Evolutionary conservation across 192 early-diverging fungal species (phyloP).

Genomic region (Dissophora globulifera): DNA sequence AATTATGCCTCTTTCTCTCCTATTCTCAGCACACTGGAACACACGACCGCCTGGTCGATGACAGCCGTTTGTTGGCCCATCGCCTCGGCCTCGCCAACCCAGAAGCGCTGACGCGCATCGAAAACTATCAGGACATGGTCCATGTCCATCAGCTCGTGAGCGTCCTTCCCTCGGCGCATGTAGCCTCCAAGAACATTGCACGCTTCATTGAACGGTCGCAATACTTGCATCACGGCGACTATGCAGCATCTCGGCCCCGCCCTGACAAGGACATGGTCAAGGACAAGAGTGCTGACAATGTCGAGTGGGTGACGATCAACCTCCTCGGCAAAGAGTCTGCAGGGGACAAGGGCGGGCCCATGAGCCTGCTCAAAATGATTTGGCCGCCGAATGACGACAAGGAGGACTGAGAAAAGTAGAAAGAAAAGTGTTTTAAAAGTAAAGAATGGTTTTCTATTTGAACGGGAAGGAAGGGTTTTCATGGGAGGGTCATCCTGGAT

Average conservation of each 20-base stretch:
- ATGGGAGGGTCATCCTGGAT: no score
- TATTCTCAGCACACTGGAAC: constrained; percentile 33
- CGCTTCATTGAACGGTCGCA: constrained; percentile 30
- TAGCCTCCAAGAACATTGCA: constrained; percentile 21
- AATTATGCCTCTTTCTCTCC: not conserved
- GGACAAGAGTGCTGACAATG: constrained; percentile 7
- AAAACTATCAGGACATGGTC: constrained; percentile 28
- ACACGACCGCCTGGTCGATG: constrained; percentile 38
- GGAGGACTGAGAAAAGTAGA: not conserved
- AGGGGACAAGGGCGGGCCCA: constrained; percentile 35
- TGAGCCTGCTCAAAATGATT: constrained; percentile 5
- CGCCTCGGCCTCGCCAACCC: constrained; percentile 35
- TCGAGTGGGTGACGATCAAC: constrained; percentile 34
- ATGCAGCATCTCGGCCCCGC: not conserved
- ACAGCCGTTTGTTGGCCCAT: constrained; percentile 35
- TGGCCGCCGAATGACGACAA: constrained; percentile 17
- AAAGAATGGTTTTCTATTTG: not conserved
- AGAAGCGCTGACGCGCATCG: constrained; percentile 11
- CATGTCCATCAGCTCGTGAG: constrained; percentile 39
- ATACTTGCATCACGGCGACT: not conserved
- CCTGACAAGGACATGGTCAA: constrained; percentile 1
- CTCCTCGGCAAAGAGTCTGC: constrained; percentile 15
- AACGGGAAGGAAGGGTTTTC: no score
- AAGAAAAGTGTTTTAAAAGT: not conserved
- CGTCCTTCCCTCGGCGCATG: not conserved